Evolutionary conservation across 495 filamentous ascomycete genomes (phyloP), one percentile per base, ranked within the genome.

Genomic region (Cairneyella variabilis): DNA sequence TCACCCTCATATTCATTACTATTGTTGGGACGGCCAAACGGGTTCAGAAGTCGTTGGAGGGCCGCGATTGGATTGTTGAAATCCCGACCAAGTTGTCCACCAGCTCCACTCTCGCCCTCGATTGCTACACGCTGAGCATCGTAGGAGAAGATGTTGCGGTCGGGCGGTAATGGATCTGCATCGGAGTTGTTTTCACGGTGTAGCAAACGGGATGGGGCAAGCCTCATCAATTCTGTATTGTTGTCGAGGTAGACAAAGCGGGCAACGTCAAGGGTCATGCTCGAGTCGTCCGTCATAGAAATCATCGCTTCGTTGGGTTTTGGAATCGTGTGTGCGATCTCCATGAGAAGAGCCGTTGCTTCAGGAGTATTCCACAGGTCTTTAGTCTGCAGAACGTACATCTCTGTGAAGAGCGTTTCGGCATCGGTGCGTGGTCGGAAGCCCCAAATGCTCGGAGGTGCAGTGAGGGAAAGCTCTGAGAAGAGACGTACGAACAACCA

Each of bases 291-390:
- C n/a, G 70, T 63, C 5, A 70, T 63, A 39, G 66, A 64, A 11
- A 69, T 63, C 4, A 70, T 58, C 9, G 68, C 64, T 25, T 61
- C 32, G 6, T 72, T 57, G 3, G 64, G 53, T 25, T 65, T 70
- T 3, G 77, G 70, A 25, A 79, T 82, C 23, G 83, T 74, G 5
- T 64, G 57, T 25, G 84, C 89, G 16, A 88, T 80, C 57, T 91
- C 84, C 22, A 85, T 76, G 1, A 98, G 76, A 3, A 97, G 68
- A 23, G 79, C 71, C 0, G 78, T 80, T 8, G 83, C 78, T 58
- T 88, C 83, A 0, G 91, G 79, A 1, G 85, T 90, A 54, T 89
- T 90, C 95, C 95, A 99, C 14, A 97, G 75, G 61, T 95, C 89
- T 62, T 91, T 93, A 2, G 88, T 80, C 26, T 84, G 81, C 20